These are phyloP conservation scores for Coemansia biformis DNA, from an alignment of 192 early-diverging fungal genomes.

Conservation along the genomic window DNA sequence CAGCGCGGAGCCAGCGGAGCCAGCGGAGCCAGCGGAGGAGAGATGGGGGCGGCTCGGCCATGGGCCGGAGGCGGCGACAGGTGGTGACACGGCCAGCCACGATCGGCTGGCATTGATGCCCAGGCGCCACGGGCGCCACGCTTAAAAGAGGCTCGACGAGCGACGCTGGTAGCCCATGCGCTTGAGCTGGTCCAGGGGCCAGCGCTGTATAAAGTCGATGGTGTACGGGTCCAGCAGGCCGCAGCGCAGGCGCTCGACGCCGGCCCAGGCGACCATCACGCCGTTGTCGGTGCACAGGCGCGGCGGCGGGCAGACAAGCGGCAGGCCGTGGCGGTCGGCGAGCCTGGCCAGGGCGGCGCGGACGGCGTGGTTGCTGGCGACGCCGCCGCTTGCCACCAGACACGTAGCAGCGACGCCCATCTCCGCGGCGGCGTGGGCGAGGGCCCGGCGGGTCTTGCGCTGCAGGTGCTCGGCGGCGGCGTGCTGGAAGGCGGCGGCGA, in stretches of 20 bases:
- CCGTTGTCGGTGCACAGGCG: constrained; percentile 76
- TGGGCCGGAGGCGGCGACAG: no score
- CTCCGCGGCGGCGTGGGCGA: constrained; percentile 44
- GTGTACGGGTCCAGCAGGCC: constrained; percentile 66
- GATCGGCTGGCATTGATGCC: neutral
- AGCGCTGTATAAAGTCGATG: constrained; percentile 68
- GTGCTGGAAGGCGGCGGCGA: constrained; percentile 70
- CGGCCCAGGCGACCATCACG: constrained; percentile 82
- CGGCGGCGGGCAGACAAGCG: constrained; percentile 70
- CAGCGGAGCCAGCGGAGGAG: no score
- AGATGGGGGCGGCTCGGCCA: no score
- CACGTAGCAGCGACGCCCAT: constrained; percentile 36
- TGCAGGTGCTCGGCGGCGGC: constrained; percentile 56
- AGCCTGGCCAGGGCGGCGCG: constrained; percentile 42
- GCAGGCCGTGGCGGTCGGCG: constrained; percentile 42
- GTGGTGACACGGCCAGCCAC: no score
- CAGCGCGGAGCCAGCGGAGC: no score
- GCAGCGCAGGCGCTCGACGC: constrained; percentile 61
- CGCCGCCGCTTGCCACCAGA: constrained; percentile 71
- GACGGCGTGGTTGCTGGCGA: constrained; percentile 65
- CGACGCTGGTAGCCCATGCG: constrained; percentile 23
- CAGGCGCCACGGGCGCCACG: neutral
- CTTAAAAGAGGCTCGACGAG: constrained; percentile 14
- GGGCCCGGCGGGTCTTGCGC: constrained; percentile 59
- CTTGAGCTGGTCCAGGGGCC: constrained; percentile 61